Conservation (phyloP, 768 basidiomycete genomes). For the Termitomyces sp. region DNA sequence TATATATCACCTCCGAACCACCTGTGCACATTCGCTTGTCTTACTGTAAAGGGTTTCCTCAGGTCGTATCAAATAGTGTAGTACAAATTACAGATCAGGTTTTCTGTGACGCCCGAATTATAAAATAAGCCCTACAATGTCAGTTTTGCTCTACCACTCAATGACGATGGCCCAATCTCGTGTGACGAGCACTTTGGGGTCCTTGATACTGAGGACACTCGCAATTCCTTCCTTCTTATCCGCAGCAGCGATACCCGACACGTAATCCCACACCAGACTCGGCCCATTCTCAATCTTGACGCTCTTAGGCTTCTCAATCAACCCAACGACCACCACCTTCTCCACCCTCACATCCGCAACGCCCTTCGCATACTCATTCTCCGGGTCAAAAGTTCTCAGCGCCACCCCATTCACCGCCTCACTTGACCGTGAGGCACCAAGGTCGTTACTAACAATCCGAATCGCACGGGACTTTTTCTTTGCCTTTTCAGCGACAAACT, state of each 20-base stretch:
- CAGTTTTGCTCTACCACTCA: slow-evolving; percentile 17
- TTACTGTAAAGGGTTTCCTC: not conserved
- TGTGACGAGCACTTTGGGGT: slow-evolving; percentile 54
- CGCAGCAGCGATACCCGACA: slow-evolving; percentile 47
- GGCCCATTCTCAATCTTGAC: slow-evolving; percentile 46
- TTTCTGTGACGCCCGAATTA: not conserved
- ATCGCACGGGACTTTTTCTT: slow-evolving; percentile 32
- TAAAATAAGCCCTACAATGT: not conserved
- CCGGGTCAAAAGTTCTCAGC: slow-evolving; percentile 41
- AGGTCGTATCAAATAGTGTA: slow-evolving; percentile 6
- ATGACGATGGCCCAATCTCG: slow-evolving; percentile 60
- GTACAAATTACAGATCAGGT: slow-evolving; percentile 2
- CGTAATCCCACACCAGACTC: slow-evolving; percentile 66
- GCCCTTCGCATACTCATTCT: slow-evolving; percentile 64
- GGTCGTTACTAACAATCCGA: slow-evolving; percentile 49
- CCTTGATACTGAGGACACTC: slow-evolving; percentile 69
- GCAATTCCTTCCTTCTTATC: slow-evolving; percentile 61
- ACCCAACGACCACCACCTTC: slow-evolving; percentile 73
- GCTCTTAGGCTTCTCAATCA: slow-evolving; percentile 52
- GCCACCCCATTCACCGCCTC: slow-evolving; percentile 48
- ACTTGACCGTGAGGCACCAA: slow-evolving; percentile 36
- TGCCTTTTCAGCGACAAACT: slow-evolving; percentile 54
- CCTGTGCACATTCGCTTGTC: not conserved
- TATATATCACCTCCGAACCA: slow-evolving; percentile 9
- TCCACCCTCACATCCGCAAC: slow-evolving; percentile 75